A percentile compares a stretch with the other conserved stretches of the same genome.
phyloP scores from a whole-genome alignment of 257 asterid species.

The Apocynum venetum region DNA sequence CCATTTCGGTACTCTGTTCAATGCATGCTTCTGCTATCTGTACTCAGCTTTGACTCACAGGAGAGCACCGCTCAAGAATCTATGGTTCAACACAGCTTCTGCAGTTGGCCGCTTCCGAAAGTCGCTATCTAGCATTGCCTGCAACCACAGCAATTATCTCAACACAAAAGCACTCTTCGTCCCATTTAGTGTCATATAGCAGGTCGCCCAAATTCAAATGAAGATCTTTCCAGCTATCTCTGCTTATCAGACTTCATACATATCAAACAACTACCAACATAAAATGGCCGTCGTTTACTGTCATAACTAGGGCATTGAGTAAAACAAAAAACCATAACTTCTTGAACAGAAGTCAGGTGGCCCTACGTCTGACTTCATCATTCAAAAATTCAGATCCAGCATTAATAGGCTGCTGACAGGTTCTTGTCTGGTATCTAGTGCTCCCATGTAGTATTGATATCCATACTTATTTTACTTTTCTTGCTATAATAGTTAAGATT shows the following conservation, averaged over 20 bases:
- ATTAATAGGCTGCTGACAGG: neutral
- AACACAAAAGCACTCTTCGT: neutral
- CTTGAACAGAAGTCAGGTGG: neutral
- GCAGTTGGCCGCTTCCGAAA: slow-evolving; percentile 78
- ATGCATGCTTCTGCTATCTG: neutral
- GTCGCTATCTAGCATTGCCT: slow-evolving; percentile 79
- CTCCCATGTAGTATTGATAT: neutral
- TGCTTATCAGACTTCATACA: neutral
- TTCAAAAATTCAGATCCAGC: neutral
- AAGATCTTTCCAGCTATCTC: neutral
- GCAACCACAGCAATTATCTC: slow-evolving; percentile 11
- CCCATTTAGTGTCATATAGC: neutral
- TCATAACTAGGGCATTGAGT: neutral
- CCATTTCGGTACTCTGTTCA: neutral
- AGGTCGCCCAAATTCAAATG: neutral
- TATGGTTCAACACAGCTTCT: slow-evolving; percentile 80
- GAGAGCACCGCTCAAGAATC: slow-evolving; percentile 53
- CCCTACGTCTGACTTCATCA: neutral
- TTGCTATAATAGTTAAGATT: neutral
- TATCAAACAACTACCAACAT: neutral
- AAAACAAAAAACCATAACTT: neutral
- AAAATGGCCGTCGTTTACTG: neutral
- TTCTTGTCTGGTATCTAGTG: neutral
- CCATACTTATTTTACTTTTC: neutral
- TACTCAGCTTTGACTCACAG: slow-evolving; percentile 19